A percentile compares a stretch with the other conserved stretches of the same genome.
Evolutionary conservation across 495 filamentous ascomycete genomes (phyloP).

Genomic region (Tuber melanosporum): DNA sequence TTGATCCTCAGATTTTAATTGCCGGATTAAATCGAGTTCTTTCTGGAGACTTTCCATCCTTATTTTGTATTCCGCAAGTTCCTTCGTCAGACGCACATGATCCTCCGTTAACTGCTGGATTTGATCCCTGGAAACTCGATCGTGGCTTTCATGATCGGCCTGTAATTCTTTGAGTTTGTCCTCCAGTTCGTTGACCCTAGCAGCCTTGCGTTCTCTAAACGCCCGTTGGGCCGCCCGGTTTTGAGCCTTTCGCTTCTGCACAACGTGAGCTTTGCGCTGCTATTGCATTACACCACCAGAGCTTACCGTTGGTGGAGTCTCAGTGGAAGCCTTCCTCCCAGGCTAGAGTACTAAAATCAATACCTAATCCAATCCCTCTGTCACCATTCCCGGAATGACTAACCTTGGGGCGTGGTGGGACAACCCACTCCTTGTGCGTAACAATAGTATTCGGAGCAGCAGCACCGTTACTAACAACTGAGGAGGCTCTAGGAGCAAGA

Average conservation of each 20-base stretch:
- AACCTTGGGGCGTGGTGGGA: slow-evolving; percentile 73
- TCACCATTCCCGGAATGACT: not conserved
- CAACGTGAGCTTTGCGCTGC: not conserved
- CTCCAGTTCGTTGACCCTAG: slow-evolving; percentile 77
- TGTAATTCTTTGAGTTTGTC: slow-evolving; percentile 62
- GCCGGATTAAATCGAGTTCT: slow-evolving; percentile 30
- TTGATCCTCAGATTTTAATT: slow-evolving; percentile 45
- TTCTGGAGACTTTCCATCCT: slow-evolving; percentile 36
- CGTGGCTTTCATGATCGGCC: slow-evolving; percentile 51
- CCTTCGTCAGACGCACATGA: slow-evolving; percentile 32
- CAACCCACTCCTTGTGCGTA: slow-evolving; percentile 79
- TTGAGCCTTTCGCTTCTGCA: slow-evolving; percentile 73
- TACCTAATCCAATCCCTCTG: not conserved
- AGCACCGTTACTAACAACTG: slow-evolving; percentile 17
- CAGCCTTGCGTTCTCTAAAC: slow-evolving; percentile 79
- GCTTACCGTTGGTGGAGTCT: slow-evolving; percentile 68
- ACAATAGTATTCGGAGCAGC: slow-evolving; percentile 40
- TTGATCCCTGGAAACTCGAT: slow-evolving; percentile 45
- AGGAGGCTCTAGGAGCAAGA: slow-evolving; percentile 31
- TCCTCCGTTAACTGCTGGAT: slow-evolving; percentile 46
- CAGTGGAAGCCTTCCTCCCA: slow-evolving; percentile 85
- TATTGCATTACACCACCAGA: not conserved
- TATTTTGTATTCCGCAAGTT: slow-evolving; percentile 27
- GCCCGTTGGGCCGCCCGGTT: slow-evolving; percentile 88
- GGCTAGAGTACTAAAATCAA: slow-evolving; percentile 47